phyloP scores from a whole-genome alignment of 176 grass and related monocot species.

The Pharus latifolius region DNA sequence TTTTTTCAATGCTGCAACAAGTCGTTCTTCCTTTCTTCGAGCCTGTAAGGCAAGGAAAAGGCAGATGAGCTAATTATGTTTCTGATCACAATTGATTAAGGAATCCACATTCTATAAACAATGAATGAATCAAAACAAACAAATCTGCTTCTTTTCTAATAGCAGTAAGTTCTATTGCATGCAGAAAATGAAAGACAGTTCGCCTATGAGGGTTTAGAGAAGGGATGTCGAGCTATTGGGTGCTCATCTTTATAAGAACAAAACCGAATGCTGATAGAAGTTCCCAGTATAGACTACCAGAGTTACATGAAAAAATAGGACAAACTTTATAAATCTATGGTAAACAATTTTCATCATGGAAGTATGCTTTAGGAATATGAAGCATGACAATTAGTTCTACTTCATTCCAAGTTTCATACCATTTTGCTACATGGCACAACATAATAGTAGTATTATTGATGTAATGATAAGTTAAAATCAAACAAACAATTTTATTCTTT shows the following conservation, averaged over 20 bases:
- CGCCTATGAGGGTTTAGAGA: too few species aligned
- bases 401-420: not conserved
- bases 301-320: too few species aligned
- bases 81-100: not conserved
- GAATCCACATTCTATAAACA: not conserved
- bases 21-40: conserved; percentile 59
- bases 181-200: not conserved
- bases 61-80: not conserved
- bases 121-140: not conserved
- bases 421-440: not conserved
- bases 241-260: too few species aligned
- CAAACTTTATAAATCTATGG: not conserved
- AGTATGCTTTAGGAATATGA: not conserved
- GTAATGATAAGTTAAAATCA: not conserved
- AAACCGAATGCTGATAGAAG: not conserved
- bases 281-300: not conserved
- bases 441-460: not conserved
- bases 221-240: too few species aligned
- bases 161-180: not conserved
- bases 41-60: conserved; percentile 35
- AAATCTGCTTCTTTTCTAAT: not conserved
- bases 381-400: not conserved
- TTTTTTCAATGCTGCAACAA: conserved; percentile 74
- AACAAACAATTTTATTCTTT: not conserved
- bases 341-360: not conserved